Conservation (phyloP, 1,284 basidiomycete species). For the Moesziomyces sp. region DNA sequence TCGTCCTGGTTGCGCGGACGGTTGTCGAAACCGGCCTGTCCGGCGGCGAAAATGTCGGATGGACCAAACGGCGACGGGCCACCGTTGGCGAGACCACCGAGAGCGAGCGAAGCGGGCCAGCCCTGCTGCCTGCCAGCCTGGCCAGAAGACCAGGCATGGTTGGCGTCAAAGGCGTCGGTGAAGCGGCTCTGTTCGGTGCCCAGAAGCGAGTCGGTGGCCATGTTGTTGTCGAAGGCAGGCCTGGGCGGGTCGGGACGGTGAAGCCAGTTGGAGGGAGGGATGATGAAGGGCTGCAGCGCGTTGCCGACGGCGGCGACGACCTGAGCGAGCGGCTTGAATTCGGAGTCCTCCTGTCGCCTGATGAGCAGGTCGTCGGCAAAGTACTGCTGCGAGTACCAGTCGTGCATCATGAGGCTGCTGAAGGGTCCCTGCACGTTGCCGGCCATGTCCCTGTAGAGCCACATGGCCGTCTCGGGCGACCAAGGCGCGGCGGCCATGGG, state of each 20-base stretch:
- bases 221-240: constrained; percentile 16
- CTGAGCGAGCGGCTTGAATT: constrained; percentile 68
- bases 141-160: constrained; percentile 17
- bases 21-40: constrained; percentile 19
- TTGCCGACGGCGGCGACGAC: constrained; percentile 66
- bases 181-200: constrained; percentile 35
- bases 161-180: constrained; percentile 22
- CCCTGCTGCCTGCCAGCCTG: constrained; percentile 27
- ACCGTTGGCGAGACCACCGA: constrained; percentile 25
- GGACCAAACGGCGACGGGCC: constrained; percentile 38
- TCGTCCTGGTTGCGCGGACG: constrained; percentile 51
- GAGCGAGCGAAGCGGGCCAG: constrained; percentile 32
- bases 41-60: constrained; percentile 24
- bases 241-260: constrained; percentile 20
- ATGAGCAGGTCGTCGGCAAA: constrained; percentile 86
- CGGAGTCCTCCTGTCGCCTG: constrained; percentile 73
- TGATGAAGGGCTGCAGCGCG: constrained; percentile 67
- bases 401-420: constrained; percentile 89
- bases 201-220: constrained; percentile 18
- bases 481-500: constrained; percentile 37
- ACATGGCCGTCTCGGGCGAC: constrained; percentile 77
- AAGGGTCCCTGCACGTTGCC: constrained; percentile 95
- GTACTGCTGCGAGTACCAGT: constrained; percentile 92
- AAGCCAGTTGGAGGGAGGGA: constrained; percentile 51
- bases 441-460: constrained; percentile 91